Percentiles rank a stretch among this genome's conserved stretches.
Evolutionary conservation across 164 flowering plant genomes (phyloP).

Genomic region (Nelumbo lutea): DNA sequence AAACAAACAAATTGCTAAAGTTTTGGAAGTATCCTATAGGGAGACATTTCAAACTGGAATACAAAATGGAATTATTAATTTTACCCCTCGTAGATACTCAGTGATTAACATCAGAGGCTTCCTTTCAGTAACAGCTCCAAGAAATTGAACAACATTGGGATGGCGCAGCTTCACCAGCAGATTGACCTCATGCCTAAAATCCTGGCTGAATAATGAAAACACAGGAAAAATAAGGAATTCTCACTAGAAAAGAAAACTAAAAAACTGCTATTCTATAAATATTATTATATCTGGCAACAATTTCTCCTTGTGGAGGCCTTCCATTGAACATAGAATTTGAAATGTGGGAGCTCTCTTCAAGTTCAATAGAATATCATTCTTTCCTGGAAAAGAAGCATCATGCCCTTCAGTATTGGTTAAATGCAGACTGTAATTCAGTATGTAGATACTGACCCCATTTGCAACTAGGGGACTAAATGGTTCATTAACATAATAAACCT

Average conservation of each 20-base stretch:
- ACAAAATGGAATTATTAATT: neutral
- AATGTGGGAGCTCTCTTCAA: neutral
- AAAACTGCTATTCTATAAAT: neutral
- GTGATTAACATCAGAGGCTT: conserved; percentile 97
- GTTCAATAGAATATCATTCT: neutral
- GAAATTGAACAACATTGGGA: conserved; percentile 96
- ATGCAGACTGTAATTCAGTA: neutral
- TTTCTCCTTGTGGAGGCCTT: neutral
- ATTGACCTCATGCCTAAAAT: conserved; percentile 96
- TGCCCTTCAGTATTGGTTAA: neutral
- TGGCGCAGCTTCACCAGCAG: conserved; percentile 99
- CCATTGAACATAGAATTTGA: neutral
- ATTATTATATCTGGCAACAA: neutral
- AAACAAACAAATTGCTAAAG: neutral
- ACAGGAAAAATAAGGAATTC: conserved; percentile 10
- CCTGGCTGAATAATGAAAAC: conserved; percentile 63
- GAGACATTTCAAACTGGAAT: neutral
- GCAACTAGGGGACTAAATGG: neutral
- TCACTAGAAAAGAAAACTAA: neutral
- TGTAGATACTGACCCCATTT: neutral
- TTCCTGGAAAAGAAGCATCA: neutral
- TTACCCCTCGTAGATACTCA: conserved; percentile 94
- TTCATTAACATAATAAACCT: too few relatives aligned
- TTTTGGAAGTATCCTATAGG: neutral
- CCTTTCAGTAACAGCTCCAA: conserved; percentile 97